Conservation (phyloP, 2,329 filamentous ascomycete genomes). For the Neopestalotiopsis sp. region DNA sequence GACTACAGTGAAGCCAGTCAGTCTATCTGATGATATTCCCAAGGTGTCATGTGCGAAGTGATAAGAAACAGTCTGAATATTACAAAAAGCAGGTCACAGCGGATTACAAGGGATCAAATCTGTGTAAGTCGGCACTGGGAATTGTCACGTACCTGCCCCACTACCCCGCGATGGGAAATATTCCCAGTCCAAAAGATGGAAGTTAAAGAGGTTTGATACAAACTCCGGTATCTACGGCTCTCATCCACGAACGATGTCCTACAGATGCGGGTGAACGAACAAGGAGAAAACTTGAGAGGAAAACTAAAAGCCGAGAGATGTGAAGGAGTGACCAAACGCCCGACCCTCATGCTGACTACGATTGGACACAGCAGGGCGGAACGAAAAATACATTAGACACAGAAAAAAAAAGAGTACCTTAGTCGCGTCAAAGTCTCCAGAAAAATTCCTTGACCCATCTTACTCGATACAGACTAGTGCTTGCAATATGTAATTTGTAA, state of each 20-base stretch:
- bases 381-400: neutral
- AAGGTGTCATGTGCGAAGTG: neutral
- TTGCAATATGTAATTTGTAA: conserved; percentile 30
- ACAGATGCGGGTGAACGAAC: neutral
- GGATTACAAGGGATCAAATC: neutral
- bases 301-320: conserved; percentile 16
- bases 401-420: conserved; percentile 15
- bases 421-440: conserved; percentile 9
- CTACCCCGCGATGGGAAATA: conserved; percentile 19
- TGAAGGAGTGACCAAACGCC: conserved; percentile 27
- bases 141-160: conserved; percentile 21
- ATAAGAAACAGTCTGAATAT: neutral
- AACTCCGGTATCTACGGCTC: neutral
- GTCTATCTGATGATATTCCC: neutral
- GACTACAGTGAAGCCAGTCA: neutral
- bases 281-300: conserved; percentile 15
- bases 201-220: neutral
- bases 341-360: conserved; percentile 12
- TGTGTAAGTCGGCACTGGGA: neutral
- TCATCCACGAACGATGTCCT: neutral
- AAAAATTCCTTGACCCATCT: conserved; percentile 36
- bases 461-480: conserved; percentile 31
- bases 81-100: neutral
- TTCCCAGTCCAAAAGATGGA: neutral
- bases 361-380: neutral